Percentiles rank a stretch among this genome's conserved stretches.
Conservation (phyloP, 768 basidiomycete species). For the Mycena rosella region DNA sequence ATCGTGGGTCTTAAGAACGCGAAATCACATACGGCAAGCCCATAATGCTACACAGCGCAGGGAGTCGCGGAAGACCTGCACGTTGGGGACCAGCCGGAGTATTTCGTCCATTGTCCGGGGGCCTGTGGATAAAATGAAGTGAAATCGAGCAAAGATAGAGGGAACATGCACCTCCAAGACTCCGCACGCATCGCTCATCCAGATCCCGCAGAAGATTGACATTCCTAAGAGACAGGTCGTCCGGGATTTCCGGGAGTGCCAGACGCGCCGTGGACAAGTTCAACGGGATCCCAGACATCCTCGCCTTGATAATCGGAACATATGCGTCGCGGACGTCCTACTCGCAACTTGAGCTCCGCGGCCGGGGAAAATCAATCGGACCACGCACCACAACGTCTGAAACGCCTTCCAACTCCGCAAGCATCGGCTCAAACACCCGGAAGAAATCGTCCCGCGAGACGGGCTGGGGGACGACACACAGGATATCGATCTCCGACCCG, state of each 20-base stretch:
- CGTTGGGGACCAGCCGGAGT: constrained; percentile 93
- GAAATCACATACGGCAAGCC: constrained; percentile 83
- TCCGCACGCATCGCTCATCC: constrained; percentile 95
- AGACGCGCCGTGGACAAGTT: constrained; percentile 96
- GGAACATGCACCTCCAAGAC: constrained; percentile 87
- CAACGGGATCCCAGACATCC: constrained; percentile 91
- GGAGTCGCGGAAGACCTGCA: constrained; percentile 93
- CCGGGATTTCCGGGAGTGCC: constrained; percentile 88
- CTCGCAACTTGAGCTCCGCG: constrained; percentile 7
- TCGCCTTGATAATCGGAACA: constrained; percentile 94
- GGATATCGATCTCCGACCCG: constrained; percentile 95
- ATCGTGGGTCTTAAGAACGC: constrained; percentile 1
- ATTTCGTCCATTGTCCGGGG: constrained; percentile 98
- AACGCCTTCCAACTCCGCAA: constrained; percentile 85
- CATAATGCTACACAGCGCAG: constrained; percentile 97
- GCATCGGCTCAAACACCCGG: constrained; percentile 89
- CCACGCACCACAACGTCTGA: constrained; percentile 88
- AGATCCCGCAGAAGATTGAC: constrained; percentile 92
- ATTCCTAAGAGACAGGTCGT: constrained; percentile 90
- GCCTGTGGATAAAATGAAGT: constrained; percentile 62
- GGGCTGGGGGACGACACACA: constrained; percentile 97
- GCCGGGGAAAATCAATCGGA: background rate
- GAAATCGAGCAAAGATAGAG: background rate
- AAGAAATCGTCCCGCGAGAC: constrained; percentile 97
- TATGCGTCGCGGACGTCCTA: constrained; percentile 97